Base-by-base conservation (phyloP, 2,329 filamentous ascomycete species). In the Mycocentrospora acerina region DNA sequence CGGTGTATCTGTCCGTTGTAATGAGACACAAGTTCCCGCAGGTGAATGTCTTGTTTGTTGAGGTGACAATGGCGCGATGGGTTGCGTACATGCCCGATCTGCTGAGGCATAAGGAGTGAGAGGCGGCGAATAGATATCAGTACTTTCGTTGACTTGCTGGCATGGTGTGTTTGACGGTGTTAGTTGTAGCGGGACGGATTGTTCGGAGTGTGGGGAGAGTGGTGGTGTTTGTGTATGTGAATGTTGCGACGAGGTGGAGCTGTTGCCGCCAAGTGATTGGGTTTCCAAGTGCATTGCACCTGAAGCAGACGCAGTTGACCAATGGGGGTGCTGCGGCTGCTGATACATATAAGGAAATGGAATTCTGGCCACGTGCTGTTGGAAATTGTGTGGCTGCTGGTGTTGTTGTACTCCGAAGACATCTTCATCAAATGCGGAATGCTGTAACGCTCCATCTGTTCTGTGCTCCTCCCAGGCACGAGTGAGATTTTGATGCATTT, bases 241-340 rank as follows among this genome's bases (percentile, higher is more conserved):
- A 14, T 39, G 53, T 34, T 50, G 46, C 7, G 60, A 62, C 2
- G 57, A 57, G 25, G 35, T 51, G 0, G 61, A 62, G 33, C 51
- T 51, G 33, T 58, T 42, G 18, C 53, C 55, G 33, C 57, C 52
- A 11, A 63, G 37, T 3, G 60, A 62, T 9, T 47, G 49, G 13
- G 41, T 24, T 7, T 63, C 53, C 7, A 61, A 66, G 22, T 51
- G 54, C 10, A 42, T 37, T 7, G 62, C 63, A 32, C 61, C 61
- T 18, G 55, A 44, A 2, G 32, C 43, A 18, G 55, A 59, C 13
- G 40, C 44, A 26, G 51, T 41, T 7, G 62, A 65, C 47, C 54
- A 61, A 22, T 55, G 48, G 29, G 38, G 40, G 5, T 22, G 19
- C 5, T 22, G 5, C 19, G 19, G 9, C 19, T 22, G 19, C 19